Base-by-base conservation (phyloP, 116 monocot genomes). In the Thalassia testudinum region DNA sequence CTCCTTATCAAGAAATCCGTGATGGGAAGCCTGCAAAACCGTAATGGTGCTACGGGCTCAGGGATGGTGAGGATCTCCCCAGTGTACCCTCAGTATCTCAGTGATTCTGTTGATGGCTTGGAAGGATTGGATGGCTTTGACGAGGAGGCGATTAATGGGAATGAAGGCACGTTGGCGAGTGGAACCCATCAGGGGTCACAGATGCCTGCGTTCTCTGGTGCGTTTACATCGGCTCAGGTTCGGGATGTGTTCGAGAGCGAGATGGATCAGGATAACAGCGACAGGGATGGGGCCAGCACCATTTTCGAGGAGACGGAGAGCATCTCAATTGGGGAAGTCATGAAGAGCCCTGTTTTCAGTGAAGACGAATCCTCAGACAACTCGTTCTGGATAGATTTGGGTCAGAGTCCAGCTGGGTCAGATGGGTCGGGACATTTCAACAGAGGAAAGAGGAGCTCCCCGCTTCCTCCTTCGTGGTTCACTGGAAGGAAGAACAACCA, bases 381-480 rank as follows among this genome's bases (percentile, higher is more conserved):
- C 45, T 59, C 67, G n/a, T 76, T 87, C 42, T 93, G 93, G 93
- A 83, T 93, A 52, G 87, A 93, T 59, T 67, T 93, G 58, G 93
- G 87, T 53, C 83, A 84, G 58, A 87, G 87, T 26, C 93, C 93
- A 11, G 43, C 72, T 15, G 83, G 74, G 1, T 87, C 83, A 2
- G 77, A 80, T 30, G 49, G 71, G 24, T 72, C 70, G 6, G 75
- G 75, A 1, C 83, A 72, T 27, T 27, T 73, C 27, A 70, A 27
- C 49, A 71, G 21, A 57, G 78, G 66, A 24, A 71, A 78, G 59
- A 43, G 68, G 17, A 74, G 83, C 10, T 92, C 92, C 59, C 87
- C 92, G n/a, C 55, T 82, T 8, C 78, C 87, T 10, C 60, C 59
- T 3, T 44, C 59, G 7, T 67, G 67, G 67, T 53, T 83, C 68